These are phyloP conservation scores for Hydnum rufescens DNA, from an alignment of 768 basidiomycete species.

Conservation along the genomic window DNA sequence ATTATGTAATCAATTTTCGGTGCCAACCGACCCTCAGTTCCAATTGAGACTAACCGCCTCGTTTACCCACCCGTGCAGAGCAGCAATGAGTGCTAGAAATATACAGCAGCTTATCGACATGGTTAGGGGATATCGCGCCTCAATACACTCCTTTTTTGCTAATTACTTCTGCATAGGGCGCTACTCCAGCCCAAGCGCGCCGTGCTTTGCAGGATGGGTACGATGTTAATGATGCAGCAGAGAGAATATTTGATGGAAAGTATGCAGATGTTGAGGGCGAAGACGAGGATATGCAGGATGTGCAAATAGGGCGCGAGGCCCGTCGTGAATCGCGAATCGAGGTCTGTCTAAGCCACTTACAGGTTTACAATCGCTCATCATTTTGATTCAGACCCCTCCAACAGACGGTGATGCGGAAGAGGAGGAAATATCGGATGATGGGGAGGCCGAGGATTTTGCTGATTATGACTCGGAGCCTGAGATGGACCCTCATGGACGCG, in stretches of 20 bases:
- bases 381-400: constrained; percentile 22
- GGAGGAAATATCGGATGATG: constrained; percentile 29
- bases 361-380: background rate
- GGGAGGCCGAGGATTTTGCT: constrained; percentile 35
- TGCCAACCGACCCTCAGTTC: background rate
- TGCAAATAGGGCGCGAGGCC: background rate
- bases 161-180: constrained; percentile 55
- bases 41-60: too few species aligned
- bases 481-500: constrained; percentile 20
- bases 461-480: constrained; percentile 76
- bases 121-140: constrained; percentile 17
- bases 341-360: constrained; percentile 2
- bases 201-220: constrained; percentile 63
- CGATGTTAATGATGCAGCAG: constrained; percentile 87
- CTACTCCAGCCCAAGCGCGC: constrained; percentile 58
- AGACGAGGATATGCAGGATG: constrained; percentile 17
- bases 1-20: background rate
- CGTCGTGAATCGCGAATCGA: background rate
- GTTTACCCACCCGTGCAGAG: background rate
- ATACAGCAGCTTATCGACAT: constrained; percentile 45
- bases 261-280: constrained; percentile 48
- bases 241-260: constrained; percentile 64
- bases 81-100: constrained; percentile 16
- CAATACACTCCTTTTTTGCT: background rate
- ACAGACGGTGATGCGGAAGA: constrained; percentile 10